A percentile compares a stretch with the other conserved stretches of the same genome.
Evolutionary conservation across 371 early-diverging fungal genomes (phyloP).

Genomic region (Saksenaea oblongispora): DNA sequence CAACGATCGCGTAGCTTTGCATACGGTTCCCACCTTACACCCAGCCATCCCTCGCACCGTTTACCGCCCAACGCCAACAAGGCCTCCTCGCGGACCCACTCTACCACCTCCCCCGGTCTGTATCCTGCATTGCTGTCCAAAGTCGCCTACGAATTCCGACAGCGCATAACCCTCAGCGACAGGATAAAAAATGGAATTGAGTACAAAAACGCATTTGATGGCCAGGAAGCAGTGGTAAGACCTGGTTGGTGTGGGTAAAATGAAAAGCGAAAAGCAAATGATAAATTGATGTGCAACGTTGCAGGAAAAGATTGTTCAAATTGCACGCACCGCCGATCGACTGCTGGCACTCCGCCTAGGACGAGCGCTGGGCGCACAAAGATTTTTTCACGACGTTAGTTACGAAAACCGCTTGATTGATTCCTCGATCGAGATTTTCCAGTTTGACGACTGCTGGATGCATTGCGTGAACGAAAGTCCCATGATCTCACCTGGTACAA

Average conservation of each 20-base stretch:
- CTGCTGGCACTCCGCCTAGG: constrained; percentile 70
- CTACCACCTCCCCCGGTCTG: not conserved
- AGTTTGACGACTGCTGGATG: constrained; percentile 51
- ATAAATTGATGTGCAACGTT: constrained; percentile 1
- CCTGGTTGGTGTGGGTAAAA: not conserved
- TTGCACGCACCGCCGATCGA: constrained; percentile 65
- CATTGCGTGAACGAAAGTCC: constrained; percentile 12
- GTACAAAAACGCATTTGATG: constrained; percentile 81
- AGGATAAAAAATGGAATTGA: constrained; percentile 79
- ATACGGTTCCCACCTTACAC: constrained; percentile 17
- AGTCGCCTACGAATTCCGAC: constrained; percentile 74
- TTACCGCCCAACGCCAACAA: not conserved
- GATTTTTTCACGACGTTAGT: constrained; percentile 73
- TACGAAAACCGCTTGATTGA: constrained; percentile 67
- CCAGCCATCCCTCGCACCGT: too few species aligned
- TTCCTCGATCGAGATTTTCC: constrained; percentile 61
- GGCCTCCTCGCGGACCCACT: not conserved
- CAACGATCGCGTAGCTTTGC: constrained; percentile 37
- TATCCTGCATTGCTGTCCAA: constrained; percentile 79
- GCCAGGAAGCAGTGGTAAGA: constrained; percentile 73
- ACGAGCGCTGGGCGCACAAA: constrained; percentile 66
- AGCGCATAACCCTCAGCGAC: constrained; percentile 45
- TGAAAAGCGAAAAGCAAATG: not conserved
- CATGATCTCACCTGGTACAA: constrained; percentile 12
- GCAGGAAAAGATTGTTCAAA: constrained; percentile 52